phyloP scores from a whole-genome alignment of 208 protist species.

The Jaenimonas drosophilae region DNA sequence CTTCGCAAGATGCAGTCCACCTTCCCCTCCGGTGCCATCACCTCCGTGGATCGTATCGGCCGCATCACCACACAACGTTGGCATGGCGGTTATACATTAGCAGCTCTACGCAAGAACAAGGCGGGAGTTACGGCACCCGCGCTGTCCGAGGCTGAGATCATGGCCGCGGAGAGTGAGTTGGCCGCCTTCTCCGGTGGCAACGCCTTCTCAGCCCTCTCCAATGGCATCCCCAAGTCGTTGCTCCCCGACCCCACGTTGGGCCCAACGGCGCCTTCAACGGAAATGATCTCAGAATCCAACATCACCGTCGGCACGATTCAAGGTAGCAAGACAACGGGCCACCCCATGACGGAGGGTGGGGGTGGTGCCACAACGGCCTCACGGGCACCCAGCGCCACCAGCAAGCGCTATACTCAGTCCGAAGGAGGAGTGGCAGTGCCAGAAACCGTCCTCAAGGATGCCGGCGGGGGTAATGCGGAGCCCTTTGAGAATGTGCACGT shows the following conservation, averaged over 20 bases:
- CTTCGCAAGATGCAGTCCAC: conserved; percentile 55
- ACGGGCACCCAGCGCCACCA: not conserved
- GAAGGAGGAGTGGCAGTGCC: conserved; percentile 1
- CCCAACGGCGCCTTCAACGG: not conserved
- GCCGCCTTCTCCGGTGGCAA: conserved; percentile 12
- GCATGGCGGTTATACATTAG: conserved; percentile 78
- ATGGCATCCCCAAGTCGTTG: not conserved
- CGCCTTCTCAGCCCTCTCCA: not conserved
- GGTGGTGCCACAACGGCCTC: not conserved
- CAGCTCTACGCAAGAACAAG: conserved; percentile 50
- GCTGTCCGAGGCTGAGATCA: conserved; percentile 24
- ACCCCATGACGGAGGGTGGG: not conserved
- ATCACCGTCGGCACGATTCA: not conserved
- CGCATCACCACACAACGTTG: conserved; percentile 76
- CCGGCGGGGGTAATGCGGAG: conserved; percentile 10
- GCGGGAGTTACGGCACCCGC: conserved; percentile 6
- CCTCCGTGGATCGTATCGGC: conserved; percentile 79
- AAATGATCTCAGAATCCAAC: too few species aligned
- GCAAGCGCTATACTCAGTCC: not conserved
- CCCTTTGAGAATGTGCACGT: conserved; percentile 54
- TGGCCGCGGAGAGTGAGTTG: conserved; percentile 52
- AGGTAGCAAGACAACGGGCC: not conserved
- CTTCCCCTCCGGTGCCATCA: conserved; percentile 66
- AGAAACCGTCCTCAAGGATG: conserved; percentile 6
- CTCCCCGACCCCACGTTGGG: not conserved